Conservation (phyloP, 2,329 filamentous ascomycete genomes). For the Ramichloridium luteum region DNA sequence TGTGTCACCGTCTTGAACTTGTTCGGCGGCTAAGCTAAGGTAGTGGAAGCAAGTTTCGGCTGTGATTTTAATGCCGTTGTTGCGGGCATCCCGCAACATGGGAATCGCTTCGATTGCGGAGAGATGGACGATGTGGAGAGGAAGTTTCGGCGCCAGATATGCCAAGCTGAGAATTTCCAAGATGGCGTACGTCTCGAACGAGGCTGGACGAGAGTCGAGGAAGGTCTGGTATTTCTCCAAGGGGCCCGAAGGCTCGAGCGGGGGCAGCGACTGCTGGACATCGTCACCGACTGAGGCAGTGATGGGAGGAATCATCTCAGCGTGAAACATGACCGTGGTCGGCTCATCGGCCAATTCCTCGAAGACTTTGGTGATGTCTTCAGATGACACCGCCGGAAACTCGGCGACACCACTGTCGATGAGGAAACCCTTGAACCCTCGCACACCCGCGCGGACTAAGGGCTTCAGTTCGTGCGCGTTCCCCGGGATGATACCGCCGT, state of each 20-base stretch:
- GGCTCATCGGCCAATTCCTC: constrained; percentile 63
- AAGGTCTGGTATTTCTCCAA: constrained; percentile 78
- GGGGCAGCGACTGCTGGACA: constrained; percentile 54
- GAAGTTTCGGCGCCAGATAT: constrained; percentile 64
- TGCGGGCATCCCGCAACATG: constrained; percentile 60
- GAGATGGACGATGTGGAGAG: constrained; percentile 86
- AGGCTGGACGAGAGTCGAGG: constrained; percentile 74
- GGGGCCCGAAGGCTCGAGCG: constrained; percentile 57
- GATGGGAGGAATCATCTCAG: constrained; percentile 92
- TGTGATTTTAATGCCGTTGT: constrained; percentile 68
- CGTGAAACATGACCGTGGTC: constrained; percentile 97
- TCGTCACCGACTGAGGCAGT: constrained; percentile 66
- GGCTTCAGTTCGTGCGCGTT: constrained; percentile 69
- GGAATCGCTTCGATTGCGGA: constrained; percentile 83
- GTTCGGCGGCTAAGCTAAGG: constrained; percentile 69
- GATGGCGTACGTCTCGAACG: constrained; percentile 85
- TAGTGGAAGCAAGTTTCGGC: constrained; percentile 97
- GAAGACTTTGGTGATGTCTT: constrained; percentile 72
- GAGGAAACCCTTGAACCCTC: constrained; percentile 94
- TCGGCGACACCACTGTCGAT: constrained; percentile 96
- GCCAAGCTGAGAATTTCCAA: constrained; percentile 75
- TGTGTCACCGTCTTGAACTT: constrained; percentile 73
- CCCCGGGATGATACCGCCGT: constrained; percentile 85
- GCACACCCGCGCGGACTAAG: constrained; percentile 71
- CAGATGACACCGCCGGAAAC: constrained; percentile 77